Percentiles rank a stretch among this genome's conserved stretches.
These are phyloP conservation scores for Lomentospora prolificans DNA, from an alignment of 2,329 filamentous ascomycete species.

Conservation along the genomic window DNA sequence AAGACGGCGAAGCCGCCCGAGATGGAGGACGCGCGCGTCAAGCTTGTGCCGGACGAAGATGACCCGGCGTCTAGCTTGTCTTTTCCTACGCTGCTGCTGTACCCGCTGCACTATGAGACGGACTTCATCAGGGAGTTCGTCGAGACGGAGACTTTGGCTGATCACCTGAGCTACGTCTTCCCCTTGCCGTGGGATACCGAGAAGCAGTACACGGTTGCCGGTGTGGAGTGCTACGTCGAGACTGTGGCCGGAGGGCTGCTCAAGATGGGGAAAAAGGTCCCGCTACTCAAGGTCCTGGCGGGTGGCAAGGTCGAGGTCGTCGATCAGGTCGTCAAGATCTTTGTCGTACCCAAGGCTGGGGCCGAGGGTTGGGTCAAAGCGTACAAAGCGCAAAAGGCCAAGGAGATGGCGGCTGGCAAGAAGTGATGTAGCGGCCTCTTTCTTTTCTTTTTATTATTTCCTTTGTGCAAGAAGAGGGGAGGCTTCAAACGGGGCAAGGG, in stretches of 20 bases:
- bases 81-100: constrained; percentile 76
- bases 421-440: neutral
- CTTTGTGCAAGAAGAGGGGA: too few relatives aligned
- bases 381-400: constrained; percentile 66
- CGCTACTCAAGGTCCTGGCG: constrained; percentile 62
- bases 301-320: constrained; percentile 77
- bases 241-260: constrained; percentile 69
- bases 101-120: constrained; percentile 70
- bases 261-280: constrained; percentile 80
- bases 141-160: constrained; percentile 63
- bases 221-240: constrained; percentile 84
- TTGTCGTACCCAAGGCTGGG: constrained; percentile 65
- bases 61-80: constrained; percentile 62
- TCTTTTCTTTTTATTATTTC: neutral
- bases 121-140: constrained; percentile 86
- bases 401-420: constrained; percentile 20
- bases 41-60: constrained; percentile 56
- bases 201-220: constrained; percentile 52
- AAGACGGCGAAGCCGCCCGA: constrained; percentile 66
- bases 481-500: too few relatives aligned
- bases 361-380: constrained; percentile 71
- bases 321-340: constrained; percentile 74
- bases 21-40: constrained; percentile 71
- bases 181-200: constrained; percentile 77
- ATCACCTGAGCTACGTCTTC: constrained; percentile 78